Base-by-base conservation (phyloP, 2,329 filamentous ascomycete species). In the Graphilbum sp. region DNA sequence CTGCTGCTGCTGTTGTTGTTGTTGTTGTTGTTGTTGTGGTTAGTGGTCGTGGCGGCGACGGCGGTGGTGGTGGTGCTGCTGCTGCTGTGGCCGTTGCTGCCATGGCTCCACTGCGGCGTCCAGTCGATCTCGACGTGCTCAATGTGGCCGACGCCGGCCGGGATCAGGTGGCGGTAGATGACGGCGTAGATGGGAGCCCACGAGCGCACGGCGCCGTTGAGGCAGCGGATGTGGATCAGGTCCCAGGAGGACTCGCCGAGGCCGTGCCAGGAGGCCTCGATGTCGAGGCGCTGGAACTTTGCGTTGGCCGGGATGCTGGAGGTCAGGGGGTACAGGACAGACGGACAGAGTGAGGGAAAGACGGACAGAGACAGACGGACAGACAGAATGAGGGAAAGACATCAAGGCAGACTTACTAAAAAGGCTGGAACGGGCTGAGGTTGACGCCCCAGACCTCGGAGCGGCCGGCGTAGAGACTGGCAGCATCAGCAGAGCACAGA, bases 101-200 rank as follows among this genome's bases (percentile, higher is more conserved):
- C n/a, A n/a, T n/a, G n/a, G n/a, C 21, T 24, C 21, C 21, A 80
- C 37, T 73, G 73, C 16, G 85, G 84, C 35, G 70, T 64, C 56
- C 82, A 82, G 56, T 96, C 85, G 39, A 96, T 79, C 54, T 96
- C 88, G 35, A 93, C 72, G 47, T 93, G 85, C 57, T 96, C 87
- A 39, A 95, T 67, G 52, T 68, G 71, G 38, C 87, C 88, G 31
- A 63, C 67, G 2, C 78, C 77, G 2, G 85, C 84, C 15, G 27
- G 27, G 48, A 75, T 75, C 20, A 95, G 66, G 52, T 92, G 82
- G 38, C 79, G 85, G 45, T 15, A 18, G 21, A 78, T 63, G 48
- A 81, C 80, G 44, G 63, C 60, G 55, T 94, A 95, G 32, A 90
- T 60, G 34, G 69, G 66, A 4, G 68, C 64, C 86, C 85, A 95